A percentile compares a stretch with the other conserved stretches of the same genome.
Conservation (phyloP, 345 rosid species). For the Lepidium sativum region DNA sequence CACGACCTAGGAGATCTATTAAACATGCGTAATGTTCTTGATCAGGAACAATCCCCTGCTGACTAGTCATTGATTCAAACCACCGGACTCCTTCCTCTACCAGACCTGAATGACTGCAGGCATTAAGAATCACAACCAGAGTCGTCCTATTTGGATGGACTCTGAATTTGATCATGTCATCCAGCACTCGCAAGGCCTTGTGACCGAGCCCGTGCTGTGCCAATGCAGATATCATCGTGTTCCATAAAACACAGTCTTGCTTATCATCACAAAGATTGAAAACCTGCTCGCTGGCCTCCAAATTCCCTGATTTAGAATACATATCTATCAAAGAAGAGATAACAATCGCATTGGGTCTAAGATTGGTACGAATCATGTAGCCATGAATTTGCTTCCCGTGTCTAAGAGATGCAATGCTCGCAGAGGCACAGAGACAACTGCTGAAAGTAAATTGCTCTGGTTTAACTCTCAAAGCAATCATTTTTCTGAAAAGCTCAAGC, state of each 20-base stretch:
- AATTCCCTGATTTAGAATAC: constrained; percentile 67
- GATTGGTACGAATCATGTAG: constrained; percentile 38
- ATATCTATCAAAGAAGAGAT: constrained; percentile 75
- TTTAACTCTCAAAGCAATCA: constrained; percentile 38
- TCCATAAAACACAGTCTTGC: constrained; percentile 60
- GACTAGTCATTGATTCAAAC: constrained; percentile 40
- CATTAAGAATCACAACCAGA: constrained; percentile 50
- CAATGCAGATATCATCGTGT: constrained; percentile 74
- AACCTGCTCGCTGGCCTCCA: constrained; percentile 41
- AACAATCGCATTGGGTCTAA: constrained; percentile 53
- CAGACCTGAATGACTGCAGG: constrained; percentile 69
- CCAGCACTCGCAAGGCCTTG: constrained; percentile 40
- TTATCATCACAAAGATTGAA: constrained; percentile 36
- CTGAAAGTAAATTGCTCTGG: constrained; percentile 80
- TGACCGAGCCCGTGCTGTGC: constrained; percentile 67
- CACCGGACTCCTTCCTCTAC: constrained; percentile 50
- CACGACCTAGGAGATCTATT: constrained; percentile 67
- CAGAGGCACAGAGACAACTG: constrained; percentile 73
- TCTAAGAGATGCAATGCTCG: constrained; percentile 49
- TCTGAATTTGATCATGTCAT: constrained; percentile 42
- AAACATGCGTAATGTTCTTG: constrained; percentile 73
- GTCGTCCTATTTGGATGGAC: constrained; percentile 54
- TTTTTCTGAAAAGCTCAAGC: constrained; percentile 40
- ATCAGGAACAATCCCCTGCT: constrained; percentile 44
- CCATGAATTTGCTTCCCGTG: constrained; percentile 73